Conservation (phyloP, 2,329 filamentous ascomycete genomes). For the Diaporthe citrichinensis region DNA sequence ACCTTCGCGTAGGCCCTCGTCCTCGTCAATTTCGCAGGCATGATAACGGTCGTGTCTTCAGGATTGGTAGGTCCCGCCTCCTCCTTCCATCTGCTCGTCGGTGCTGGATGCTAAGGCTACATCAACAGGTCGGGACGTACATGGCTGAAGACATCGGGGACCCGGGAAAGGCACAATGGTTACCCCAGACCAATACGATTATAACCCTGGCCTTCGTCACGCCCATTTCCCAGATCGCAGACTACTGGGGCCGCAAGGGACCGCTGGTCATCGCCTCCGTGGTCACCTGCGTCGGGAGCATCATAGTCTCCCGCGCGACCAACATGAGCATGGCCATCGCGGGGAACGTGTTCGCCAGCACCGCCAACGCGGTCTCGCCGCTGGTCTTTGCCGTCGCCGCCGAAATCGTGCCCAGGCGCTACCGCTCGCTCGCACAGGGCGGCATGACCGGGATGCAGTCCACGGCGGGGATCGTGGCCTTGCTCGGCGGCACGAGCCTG, state of each 20-base stretch:
- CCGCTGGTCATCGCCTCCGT: not conserved
- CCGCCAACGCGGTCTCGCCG: slow-evolving; percentile 2
- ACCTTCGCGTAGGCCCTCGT: not conserved
- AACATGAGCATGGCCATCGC: slow-evolving; percentile 6
- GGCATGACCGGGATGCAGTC: slow-evolving; percentile 4
- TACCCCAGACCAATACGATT: not conserved
- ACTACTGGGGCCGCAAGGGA: slow-evolving; percentile 4
- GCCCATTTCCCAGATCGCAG: not conserved
- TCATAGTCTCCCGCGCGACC: not conserved
- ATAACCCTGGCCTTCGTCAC: slow-evolving; percentile 8
- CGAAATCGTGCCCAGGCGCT: slow-evolving; percentile 1
- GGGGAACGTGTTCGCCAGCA: not conserved
- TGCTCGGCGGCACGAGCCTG: not conserved
- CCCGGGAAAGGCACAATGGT: slow-evolving; percentile 1
- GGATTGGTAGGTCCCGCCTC: not conserved
- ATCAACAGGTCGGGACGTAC: not conserved
- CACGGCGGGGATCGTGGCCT: not conserved
- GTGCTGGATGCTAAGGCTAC: not conserved
- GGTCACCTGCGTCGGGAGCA: not conserved
- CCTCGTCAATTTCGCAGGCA: slow-evolving; percentile 5
- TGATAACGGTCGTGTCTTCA: slow-evolving; percentile 5
- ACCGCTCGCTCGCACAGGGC: not conserved
- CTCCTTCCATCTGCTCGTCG: not conserved
- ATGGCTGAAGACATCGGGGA: slow-evolving; percentile 10
- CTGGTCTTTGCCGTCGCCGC: not conserved